Conservation (phyloP, 805 yeast genomes). For the Saccharomyces cerevisiae region DNA sequence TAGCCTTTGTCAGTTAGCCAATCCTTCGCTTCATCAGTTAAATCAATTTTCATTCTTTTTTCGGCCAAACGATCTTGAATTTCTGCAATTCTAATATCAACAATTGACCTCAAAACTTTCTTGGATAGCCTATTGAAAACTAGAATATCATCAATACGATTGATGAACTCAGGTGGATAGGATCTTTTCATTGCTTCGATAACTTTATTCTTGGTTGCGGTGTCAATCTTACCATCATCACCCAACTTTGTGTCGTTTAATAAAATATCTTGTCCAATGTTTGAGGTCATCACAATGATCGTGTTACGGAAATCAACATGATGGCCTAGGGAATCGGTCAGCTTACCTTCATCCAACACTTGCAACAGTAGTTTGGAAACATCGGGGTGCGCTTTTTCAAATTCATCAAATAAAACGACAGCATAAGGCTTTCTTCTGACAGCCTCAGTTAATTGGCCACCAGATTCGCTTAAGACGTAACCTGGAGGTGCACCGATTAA, state of each 20-base stretch:
- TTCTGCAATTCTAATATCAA: conserved; percentile 76
- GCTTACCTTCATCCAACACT: conserved; percentile 88
- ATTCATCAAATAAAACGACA: conserved; percentile 88
- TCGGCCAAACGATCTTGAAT: conserved; percentile 70
- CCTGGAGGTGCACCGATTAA: conserved; percentile 98
- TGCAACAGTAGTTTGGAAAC: conserved; percentile 85
- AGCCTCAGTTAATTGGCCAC: conserved; percentile 94
- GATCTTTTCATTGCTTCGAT: conserved; percentile 56
- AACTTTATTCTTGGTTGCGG: conserved; percentile 48
- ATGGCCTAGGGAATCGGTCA: conserved; percentile 93
- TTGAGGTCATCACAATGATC: conserved; percentile 91
- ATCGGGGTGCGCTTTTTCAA: conserved; percentile 95
- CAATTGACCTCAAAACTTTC: conserved; percentile 64
- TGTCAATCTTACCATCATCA: conserved; percentile 52
- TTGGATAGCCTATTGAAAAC: conserved; percentile 87
- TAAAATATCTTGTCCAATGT: conserved; percentile 88
- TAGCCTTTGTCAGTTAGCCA: conserved; percentile 83
- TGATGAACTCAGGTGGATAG: conserved; percentile 93
- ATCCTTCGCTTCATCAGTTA: conserved; percentile 57
- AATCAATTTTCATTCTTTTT: conserved; percentile 58
- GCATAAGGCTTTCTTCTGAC: conserved; percentile 92
- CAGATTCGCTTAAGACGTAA: conserved; percentile 85
- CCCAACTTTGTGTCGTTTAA: conserved; percentile 49
- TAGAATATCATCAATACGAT: conserved; percentile 87
- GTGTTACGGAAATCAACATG: conserved; percentile 92